A percentile compares a stretch with the other conserved stretches of the same genome.
phyloP scores from a whole-genome alignment of 2,329 filamentous ascomycete species.

The Aplosporella prunicola region DNA sequence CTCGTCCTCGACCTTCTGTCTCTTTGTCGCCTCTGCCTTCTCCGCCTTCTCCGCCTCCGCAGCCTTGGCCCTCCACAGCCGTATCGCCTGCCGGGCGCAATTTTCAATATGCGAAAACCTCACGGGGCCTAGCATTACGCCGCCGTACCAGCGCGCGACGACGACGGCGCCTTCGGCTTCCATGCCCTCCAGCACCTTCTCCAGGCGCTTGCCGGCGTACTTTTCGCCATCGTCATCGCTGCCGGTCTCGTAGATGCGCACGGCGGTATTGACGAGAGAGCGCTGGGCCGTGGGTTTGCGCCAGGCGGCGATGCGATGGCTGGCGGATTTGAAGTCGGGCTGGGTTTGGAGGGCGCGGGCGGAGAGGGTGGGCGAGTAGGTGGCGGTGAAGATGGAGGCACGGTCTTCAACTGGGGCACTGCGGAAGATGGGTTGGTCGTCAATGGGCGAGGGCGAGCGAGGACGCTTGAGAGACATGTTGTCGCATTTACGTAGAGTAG shows the following conservation, averaged over 20 bases:
- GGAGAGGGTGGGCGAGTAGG: constrained; percentile 38
- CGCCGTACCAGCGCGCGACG: constrained; percentile 48
- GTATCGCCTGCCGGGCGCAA: constrained; percentile 39
- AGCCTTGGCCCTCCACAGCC: constrained; percentile 27
- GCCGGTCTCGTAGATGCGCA: constrained; percentile 29
- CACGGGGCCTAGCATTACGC: constrained; percentile 43
- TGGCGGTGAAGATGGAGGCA: constrained; percentile 42
- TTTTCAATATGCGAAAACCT: constrained; percentile 45
- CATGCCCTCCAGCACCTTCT: constrained; percentile 37
- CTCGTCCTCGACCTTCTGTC: constrained; percentile 27
- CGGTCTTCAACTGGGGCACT: constrained; percentile 41
- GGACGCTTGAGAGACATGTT: constrained; percentile 27
- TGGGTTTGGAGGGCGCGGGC: constrained; percentile 34
- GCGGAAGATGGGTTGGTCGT: constrained; percentile 26
- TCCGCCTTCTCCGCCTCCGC: constrained; percentile 21
- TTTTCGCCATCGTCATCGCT: constrained; percentile 47
- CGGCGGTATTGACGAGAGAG: constrained; percentile 27
- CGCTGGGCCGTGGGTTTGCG: constrained; percentile 39
- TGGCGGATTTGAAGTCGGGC: constrained; percentile 36
- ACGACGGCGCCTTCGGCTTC: constrained; percentile 38
- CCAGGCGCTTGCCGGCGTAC: constrained; percentile 40
- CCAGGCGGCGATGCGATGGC: constrained; percentile 45
- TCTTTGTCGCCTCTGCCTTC: constrained; percentile 27
- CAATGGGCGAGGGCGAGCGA: constrained; percentile 12
- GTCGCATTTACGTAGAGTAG: too few species aligned